Evolutionary conservation across 352 stramenopile species (phyloP).

Genomic region (Thraustochytrium sp.): DNA sequence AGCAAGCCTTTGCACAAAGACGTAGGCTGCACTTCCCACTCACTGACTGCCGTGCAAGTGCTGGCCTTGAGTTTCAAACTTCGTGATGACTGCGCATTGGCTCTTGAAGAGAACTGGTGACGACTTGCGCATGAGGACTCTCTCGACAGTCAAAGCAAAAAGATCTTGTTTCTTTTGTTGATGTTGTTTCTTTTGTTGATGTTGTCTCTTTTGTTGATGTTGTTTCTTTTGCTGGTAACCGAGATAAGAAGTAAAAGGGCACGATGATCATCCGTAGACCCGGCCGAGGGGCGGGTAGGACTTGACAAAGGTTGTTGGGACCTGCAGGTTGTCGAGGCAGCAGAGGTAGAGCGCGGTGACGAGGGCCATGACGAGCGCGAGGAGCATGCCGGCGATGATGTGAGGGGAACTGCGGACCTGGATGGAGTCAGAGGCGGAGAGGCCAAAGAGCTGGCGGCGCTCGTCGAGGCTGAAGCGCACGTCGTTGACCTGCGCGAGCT

Average conservation of each 20-base stretch:
- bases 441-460: neutral
- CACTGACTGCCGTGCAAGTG: too few relatives aligned
- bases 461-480: neutral
- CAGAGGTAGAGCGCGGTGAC: constrained; percentile 9
- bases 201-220: neutral
- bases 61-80: too few relatives aligned
- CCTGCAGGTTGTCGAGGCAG: constrained; percentile 27
- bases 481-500: neutral
- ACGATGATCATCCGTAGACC: constrained; percentile 3
- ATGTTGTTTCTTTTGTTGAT: too few relatives aligned
- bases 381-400: constrained; percentile 16
- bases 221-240: neutral
- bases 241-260: neutral
- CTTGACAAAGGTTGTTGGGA: constrained; percentile 11
- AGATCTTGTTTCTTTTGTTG: too few relatives aligned
- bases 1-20: too few relatives aligned
- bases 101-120: too few relatives aligned
- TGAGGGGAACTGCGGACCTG: neutral
- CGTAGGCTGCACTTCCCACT: too few relatives aligned
- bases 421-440: neutral
- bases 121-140: too few relatives aligned
- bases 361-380: constrained; percentile 3
- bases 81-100: too few relatives aligned
- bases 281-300: constrained; percentile 30
- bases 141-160: too few relatives aligned